A percentile compares a stretch with the other conserved stretches of the same genome.
phyloP scores from a whole-genome alignment of 768 basidiomycete genomes.

The Lactifluus pinguis region DNA sequence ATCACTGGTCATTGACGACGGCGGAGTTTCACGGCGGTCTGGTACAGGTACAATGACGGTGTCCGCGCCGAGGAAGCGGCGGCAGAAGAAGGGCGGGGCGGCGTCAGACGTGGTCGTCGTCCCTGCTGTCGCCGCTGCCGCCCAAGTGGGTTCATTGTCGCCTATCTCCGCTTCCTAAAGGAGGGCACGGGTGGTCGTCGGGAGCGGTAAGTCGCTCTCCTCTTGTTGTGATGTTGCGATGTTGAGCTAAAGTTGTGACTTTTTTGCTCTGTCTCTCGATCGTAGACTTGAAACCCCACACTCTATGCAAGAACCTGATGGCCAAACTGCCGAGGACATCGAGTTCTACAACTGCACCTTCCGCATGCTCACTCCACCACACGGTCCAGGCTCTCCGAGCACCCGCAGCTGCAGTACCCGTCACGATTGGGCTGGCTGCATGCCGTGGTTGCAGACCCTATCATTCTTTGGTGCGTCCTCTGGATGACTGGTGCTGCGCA shows the following conservation, averaged over 20 bases:
- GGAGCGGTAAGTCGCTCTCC: conserved; percentile 28
- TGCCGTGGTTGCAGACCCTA: conserved; percentile 2
- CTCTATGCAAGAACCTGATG: too few species aligned
- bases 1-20: not conserved
- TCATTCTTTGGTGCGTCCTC: conserved; percentile 5
- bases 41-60: not conserved
- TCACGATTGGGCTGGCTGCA: conserved; percentile 9
- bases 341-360: conserved; percentile 8
- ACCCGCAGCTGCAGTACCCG: too few species aligned
- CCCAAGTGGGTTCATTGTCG: conserved; percentile 6
- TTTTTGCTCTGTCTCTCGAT: not conserved
- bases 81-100: not conserved
- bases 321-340: too few species aligned
- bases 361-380: not conserved
- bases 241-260: not conserved
- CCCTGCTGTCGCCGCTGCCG: not conserved
- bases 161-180: conserved; percentile 21
- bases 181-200: conserved; percentile 21
- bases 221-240: not conserved
- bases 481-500: conserved; percentile 5
- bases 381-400: not conserved
- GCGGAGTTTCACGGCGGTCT: not conserved
- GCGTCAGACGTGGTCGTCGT: not conserved
- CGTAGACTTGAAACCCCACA: too few species aligned
- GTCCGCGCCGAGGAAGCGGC: conserved; percentile 5